Percentiles rank a stretch among this genome's conserved stretches.
Evolutionary conservation across 352 stramenopile genomes (phyloP).

Genomic region (Pseudoperonospora humuli): DNA sequence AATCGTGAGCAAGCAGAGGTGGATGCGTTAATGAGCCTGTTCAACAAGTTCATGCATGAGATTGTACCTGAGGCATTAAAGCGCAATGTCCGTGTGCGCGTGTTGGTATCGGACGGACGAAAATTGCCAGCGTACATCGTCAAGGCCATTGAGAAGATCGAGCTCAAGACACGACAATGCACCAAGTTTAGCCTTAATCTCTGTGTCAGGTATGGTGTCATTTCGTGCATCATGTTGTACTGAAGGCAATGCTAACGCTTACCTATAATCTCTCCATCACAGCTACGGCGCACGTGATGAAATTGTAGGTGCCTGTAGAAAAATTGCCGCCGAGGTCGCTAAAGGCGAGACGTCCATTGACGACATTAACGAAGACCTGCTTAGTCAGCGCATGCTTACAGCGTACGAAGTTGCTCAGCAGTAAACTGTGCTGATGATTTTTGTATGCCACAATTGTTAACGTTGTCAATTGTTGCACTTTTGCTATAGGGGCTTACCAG

Average conservation of each 20-base stretch:
- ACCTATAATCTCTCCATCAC: slow-evolving; percentile 33
- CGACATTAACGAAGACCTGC: slow-evolving; percentile 68
- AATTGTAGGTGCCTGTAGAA: slow-evolving; percentile 88
- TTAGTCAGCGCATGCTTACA: slow-evolving; percentile 75
- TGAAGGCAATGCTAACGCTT: slow-evolving; percentile 1
- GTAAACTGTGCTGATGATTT: background rate
- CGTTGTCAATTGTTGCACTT: slow-evolving; percentile 5
- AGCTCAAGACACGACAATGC: slow-evolving; percentile 84
- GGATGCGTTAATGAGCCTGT: slow-evolving; percentile 88
- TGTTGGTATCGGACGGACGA: slow-evolving; percentile 79
- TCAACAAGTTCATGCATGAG: slow-evolving; percentile 93
- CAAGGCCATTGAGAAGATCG: slow-evolving; percentile 69
- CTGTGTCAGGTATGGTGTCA: slow-evolving; percentile 51
- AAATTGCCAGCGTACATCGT: slow-evolving; percentile 66
- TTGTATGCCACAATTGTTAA: background rate
- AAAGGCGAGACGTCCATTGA: slow-evolving; percentile 49
- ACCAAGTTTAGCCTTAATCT: slow-evolving; percentile 75
- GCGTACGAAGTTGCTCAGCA: slow-evolving; percentile 41
- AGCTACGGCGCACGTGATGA: slow-evolving; percentile 95
- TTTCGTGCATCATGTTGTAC: too few relatives aligned
- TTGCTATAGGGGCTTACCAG: slow-evolving; percentile 58
- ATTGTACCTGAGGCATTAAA: slow-evolving; percentile 87
- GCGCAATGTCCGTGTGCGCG: slow-evolving; percentile 86
- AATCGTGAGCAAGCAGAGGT: slow-evolving; percentile 87
- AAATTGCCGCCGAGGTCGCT: slow-evolving; percentile 82